These are phyloP conservation scores for Heterobasidion parviporum DNA, from an alignment of 1,284 basidiomycete species.

Conservation along the genomic window DNA sequence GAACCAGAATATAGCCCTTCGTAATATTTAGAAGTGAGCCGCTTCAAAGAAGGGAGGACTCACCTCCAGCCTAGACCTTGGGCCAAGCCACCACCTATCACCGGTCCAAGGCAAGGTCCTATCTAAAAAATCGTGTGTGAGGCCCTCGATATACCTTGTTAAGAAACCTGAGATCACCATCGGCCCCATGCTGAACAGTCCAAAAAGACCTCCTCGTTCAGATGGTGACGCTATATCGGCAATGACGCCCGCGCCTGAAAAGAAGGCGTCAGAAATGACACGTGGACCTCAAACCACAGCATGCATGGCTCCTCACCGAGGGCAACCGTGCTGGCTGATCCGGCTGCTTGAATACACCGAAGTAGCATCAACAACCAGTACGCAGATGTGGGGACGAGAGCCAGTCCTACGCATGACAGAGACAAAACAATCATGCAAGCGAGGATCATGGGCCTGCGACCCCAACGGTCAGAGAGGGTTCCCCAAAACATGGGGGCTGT, in stretches of 20 bases:
- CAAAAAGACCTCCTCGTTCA: conserved; percentile 32
- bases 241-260: conserved; percentile 28
- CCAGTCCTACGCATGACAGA: conserved; percentile 36
- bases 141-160: neutral
- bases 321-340: conserved; percentile 35
- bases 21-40: neutral
- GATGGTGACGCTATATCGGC: conserved; percentile 29
- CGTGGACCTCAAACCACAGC: neutral
- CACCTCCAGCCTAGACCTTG: conserved; percentile 62
- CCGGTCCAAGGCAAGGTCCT: conserved; percentile 31
- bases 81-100: conserved; percentile 51
- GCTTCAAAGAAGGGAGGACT: neutral
- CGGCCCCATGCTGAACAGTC: conserved; percentile 26
- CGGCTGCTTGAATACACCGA: conserved; percentile 37
- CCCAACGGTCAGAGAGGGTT: conserved; percentile 34
- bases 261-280: neutral
- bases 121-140: conserved; percentile 14
- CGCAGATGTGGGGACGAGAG: conserved; percentile 32
- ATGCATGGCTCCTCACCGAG: conserved; percentile 18
- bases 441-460: conserved; percentile 37
- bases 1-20: conserved; percentile 76
- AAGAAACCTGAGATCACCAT: conserved; percentile 20
- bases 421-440: conserved; percentile 31
- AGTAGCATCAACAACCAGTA: conserved; percentile 42
- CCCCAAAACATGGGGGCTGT: conserved; percentile 38